These are phyloP conservation scores for Bassia scoparia DNA, from an alignment of 148 eudicot genomes.

Conservation along the genomic window DNA sequence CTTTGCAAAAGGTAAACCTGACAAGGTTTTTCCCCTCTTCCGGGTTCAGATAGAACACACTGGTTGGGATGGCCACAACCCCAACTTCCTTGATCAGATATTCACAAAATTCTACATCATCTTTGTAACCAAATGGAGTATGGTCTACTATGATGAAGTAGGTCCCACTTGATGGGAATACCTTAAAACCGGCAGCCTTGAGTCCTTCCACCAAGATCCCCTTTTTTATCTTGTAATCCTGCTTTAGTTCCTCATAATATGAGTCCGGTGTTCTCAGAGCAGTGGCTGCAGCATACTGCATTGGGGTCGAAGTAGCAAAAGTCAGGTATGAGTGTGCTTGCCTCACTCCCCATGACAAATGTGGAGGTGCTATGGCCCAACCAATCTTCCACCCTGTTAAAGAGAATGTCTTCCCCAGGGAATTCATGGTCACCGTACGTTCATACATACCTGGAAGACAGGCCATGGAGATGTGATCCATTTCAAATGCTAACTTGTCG, in stretches of 20 bases:
- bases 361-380: slow-evolving; percentile 97
- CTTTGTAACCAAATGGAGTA: slow-evolving; percentile 76
- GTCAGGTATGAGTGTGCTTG: slow-evolving; percentile 93
- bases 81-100: slow-evolving; percentile 93
- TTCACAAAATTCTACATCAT: slow-evolving; percentile 84
- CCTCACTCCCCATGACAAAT: slow-evolving; percentile 81
- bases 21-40: slow-evolving; percentile 95
- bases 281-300: slow-evolving; percentile 81
- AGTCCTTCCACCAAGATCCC: slow-evolving; percentile 77
- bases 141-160: slow-evolving; percentile 95
- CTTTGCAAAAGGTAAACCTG: slow-evolving; percentile 94
- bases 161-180: slow-evolving; percentile 91
- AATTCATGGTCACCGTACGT: slow-evolving; percentile 84
- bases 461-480: slow-evolving; percentile 95
- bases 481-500: slow-evolving; percentile 87
- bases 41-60: slow-evolving; percentile 81
- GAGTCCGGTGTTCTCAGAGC: slow-evolving; percentile 84
- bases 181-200: slow-evolving; percentile 72
- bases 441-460: slow-evolving; percentile 96
- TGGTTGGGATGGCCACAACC: slow-evolving; percentile 92
- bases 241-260: slow-evolving; percentile 62
- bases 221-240: slow-evolving; percentile 72
- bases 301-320: slow-evolving; percentile 92
- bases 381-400: slow-evolving; percentile 99
- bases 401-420: slow-evolving; percentile 93